Base-by-base conservation (phyloP, 805 yeast species). In the Candida stauntonica region DNA sequence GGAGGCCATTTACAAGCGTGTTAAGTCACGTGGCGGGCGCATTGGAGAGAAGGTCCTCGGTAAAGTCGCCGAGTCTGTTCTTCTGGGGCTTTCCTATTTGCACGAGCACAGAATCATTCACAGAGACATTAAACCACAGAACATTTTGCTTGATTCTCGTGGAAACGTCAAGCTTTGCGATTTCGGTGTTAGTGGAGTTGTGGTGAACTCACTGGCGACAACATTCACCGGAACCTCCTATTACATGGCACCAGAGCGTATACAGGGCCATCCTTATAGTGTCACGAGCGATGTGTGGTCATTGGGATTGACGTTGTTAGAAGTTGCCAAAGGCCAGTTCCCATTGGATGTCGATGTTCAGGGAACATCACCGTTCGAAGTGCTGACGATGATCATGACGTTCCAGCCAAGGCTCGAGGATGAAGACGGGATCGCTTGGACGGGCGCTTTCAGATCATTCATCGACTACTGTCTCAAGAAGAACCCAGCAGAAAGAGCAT, bases 231-330 rank as follows among this genome's bases (percentile, higher is more conserved):
- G 99, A 2, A 93, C 99, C 0, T 89, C 95, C 9, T 91, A 86
- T 58, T 93, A 93, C 61, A 93, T 93, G 99, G 98, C 99, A 0
- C 99, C 99, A 0, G 99, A 93, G 61, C 73, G 99, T 51, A 91
- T 93, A 36, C 86, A 86, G 66, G 97, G 96, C 20, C 91, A 87
- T 55, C 93, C 96, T 1, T 93, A 93, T 57, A 83, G 95, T 9
- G 96, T 91, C 3, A 86, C 95, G 4, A 81, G 94, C 52, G 99
- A 93, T 58, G 91, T 93, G 13, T 93, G 99, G 99, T 88, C 97
- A 1, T 64, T 93, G 23, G 99, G 99, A 0, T 68, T 93, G 41
- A 89, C 98, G 2, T 64, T 93, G 33, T 66, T 93, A 54, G 99
- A 93, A 57, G 96, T 91, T 19, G 96, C 98, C 4, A 79, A 77